Base-by-base conservation (phyloP, 2,329 filamentous ascomycete genomes). In the Bertia moriformis region DNA sequence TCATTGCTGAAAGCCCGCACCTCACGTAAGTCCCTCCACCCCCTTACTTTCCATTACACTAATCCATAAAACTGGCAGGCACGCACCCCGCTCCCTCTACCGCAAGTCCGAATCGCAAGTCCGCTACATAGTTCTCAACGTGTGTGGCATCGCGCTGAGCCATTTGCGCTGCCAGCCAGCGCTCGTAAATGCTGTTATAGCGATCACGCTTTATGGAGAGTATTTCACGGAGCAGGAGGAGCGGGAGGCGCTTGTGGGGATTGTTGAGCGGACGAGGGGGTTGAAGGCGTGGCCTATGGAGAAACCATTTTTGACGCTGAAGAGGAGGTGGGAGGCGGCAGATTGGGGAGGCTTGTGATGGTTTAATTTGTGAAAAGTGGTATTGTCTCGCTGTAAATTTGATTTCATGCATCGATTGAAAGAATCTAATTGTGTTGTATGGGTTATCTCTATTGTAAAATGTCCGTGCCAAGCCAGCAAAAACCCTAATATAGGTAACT, bases 211-310 rank as follows among this genome's bases (percentile, higher is more conserved):
- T 27, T 27, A 27, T 14, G 44, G 46, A 0, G 45, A 46, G 24
- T 49, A 48, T 22, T 49, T 49, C 14, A 49, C 44, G 1, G 43
- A 47, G 2, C 38, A 7, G 1, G 40, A 38, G 3, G 48, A 47
- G 17, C 39, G 49, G 4, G 41, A 48, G 5, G 42, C 45, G 2
- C 24, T 51, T 14, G 14, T 45, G 4, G 41, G 38, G 1, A 44
- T 51, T 14, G 48, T 50, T 14, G 37, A 45, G 17, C 37, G 17
- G 7, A 46, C 44, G 4, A 44, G 40, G 18, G 43, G 43, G 4
- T 35, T 50, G 13, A 41, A 44, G 37, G 45, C 46, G 3, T 50
- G 22, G 22, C n/a, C 22, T 10, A 27, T 27, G 22, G n/a, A 27
- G 22, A 27, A 27, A 27, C 22, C 22, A n/a, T 27, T 10, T 27